Evolutionary conservation across 306 rosid species (phyloP).

Genomic region (Glycine latifolia): DNA sequence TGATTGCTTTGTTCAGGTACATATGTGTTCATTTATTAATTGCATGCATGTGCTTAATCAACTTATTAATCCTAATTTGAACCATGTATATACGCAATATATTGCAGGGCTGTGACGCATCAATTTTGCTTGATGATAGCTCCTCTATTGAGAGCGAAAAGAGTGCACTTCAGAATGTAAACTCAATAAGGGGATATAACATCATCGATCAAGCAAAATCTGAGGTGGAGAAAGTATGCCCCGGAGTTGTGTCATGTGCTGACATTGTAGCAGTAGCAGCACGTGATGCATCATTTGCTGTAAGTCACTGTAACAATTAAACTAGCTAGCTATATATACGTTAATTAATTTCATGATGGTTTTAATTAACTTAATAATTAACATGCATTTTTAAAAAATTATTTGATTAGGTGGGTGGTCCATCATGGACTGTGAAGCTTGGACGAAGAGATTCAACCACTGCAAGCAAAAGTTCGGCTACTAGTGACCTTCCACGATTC

Average conservation of each 20-base stretch:
- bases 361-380: neutral
- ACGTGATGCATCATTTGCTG: slow-evolving; percentile 68
- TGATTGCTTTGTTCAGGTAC: neutral
- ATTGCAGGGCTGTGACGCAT: neutral
- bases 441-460: slow-evolving; percentile 57
- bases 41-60: neutral
- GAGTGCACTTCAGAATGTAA: neutral
- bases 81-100: neutral
- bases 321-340: too few relatives aligned
- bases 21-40: neutral
- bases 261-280: slow-evolving; percentile 65
- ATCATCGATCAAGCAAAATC: neutral
- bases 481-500: slow-evolving; percentile 42
- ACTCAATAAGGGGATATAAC: neutral
- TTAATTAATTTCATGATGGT: neutral
- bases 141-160: neutral
- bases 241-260: slow-evolving; percentile 56
- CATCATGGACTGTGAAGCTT: slow-evolving; percentile 56
- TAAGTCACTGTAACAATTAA: slow-evolving; percentile 14
- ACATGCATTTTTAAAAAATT: neutral
- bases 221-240: slow-evolving; percentile 62
- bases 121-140: slow-evolving; percentile 1
- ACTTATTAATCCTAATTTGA: neutral
- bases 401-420: slow-evolving; percentile 50
- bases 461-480: slow-evolving; percentile 39